Base-by-base conservation (phyloP, 805 yeast genomes). In the Candida sphagnicola region DNA sequence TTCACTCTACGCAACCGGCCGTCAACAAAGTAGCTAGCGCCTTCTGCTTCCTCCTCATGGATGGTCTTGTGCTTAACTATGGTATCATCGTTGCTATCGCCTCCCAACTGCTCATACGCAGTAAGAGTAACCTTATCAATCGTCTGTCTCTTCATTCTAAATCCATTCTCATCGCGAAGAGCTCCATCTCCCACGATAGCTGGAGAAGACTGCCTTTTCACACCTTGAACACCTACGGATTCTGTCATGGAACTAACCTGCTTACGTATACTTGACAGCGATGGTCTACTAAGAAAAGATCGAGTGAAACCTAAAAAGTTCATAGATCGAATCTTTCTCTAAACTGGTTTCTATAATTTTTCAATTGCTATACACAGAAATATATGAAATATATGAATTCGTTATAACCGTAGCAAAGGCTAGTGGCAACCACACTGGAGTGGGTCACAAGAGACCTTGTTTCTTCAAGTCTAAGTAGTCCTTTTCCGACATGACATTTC, bases 401-500 rank as follows among this genome's bases (percentile, higher is more conserved):
- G n/a, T n/a, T n/a, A n/a, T n/a, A n/a, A n/a, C n/a, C n/a, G n/a
- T n/a, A n/a, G n/a, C n/a, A n/a, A n/a, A n/a, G n/a, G n/a, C n/a
- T n/a, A n/a, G n/a, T n/a, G n/a, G n/a, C n/a, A n/a, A n/a, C n/a
- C n/a, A n/a, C n/a, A n/a, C n/a, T n/a, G n/a, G 25, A 21, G 8
- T 21, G 8, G 25, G 14, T 42, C 62, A 89, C 21, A 88, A 49
- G 35, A 91, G 66, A 0, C 97, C 98, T 62, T 91, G 98, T 48
- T 78, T 82, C 61, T 87, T 85, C 56, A 91, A 69, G 48, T 93
- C 97, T 14, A 80, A 72, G 59, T 86, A 91, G 31, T 87, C 90
- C 48, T 78, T 77, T 49, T 80, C 82, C 24, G 84, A 76, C 95
- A 91, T 84, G 12, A 87, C 95, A 54, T 93, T 91, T 8, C 98